phyloP scores from a whole-genome alignment of 2,329 filamentous ascomycete species.

The Ascochyta clinopodiicola region DNA sequence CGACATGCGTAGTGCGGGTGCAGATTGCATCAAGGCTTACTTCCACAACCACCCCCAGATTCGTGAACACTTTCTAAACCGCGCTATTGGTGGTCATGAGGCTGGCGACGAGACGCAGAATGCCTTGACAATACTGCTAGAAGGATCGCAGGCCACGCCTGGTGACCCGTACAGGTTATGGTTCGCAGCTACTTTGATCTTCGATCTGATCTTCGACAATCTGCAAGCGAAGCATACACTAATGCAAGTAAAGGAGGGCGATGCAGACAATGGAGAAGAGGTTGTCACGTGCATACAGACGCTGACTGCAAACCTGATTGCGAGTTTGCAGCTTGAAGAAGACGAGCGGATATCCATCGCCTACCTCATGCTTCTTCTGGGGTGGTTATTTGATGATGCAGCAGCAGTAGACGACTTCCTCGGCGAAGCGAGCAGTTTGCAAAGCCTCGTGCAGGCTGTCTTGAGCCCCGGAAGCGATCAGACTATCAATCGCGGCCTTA shows the following conservation, averaged over 20 bases:
- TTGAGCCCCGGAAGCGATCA: conserved; percentile 60
- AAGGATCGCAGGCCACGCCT: conserved; percentile 65
- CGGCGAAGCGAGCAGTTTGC: conserved; percentile 89
- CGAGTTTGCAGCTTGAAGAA: conserved; percentile 75
- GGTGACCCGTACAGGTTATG: conserved; percentile 86
- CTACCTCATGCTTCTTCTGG: conserved; percentile 86
- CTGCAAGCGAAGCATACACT: conserved; percentile 78
- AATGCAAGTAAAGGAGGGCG: conserved; percentile 85
- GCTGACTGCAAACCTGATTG: conserved; percentile 83
- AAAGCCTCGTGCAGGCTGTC: conserved; percentile 79
- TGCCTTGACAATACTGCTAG: conserved; percentile 81
- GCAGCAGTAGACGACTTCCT: conserved; percentile 93
- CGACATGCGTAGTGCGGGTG: conserved; percentile 82
- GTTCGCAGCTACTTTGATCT: conserved; percentile 86
- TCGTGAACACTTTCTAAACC: conserved; percentile 80
- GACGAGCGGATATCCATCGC: conserved; percentile 82
- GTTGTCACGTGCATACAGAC: conserved; percentile 93
- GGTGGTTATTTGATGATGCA: conserved; percentile 91
- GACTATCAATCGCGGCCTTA: conserved; percentile 78
- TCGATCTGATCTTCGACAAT: conserved; percentile 85
- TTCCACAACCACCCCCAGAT: conserved; percentile 83
- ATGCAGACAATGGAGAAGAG: conserved; percentile 88
- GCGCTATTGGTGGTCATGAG: conserved; percentile 86
- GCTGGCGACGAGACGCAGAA: conserved; percentile 86
- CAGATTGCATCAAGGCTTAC: conserved; percentile 91